These are phyloP conservation scores for Ustilago loliicola DNA, from an alignment of 1,284 basidiomycete species.

Conservation along the genomic window DNA sequence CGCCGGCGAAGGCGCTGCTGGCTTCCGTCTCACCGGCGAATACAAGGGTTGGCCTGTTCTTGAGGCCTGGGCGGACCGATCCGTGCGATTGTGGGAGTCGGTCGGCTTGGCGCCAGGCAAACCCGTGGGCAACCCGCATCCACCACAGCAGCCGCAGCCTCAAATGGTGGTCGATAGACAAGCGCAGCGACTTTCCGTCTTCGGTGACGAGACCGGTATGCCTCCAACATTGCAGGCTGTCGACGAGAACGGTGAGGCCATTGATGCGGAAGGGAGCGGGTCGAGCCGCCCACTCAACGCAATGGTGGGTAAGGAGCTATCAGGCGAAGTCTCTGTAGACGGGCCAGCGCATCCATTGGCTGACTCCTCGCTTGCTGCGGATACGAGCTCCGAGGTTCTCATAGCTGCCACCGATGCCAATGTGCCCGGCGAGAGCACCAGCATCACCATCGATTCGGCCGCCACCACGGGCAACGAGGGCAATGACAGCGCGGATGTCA, in stretches of 20 bases:
- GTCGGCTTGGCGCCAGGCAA: conserved; percentile 56
- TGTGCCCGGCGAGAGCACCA: conserved; percentile 1
- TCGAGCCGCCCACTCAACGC: conserved; percentile 14
- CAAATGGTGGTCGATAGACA: conserved; percentile 36
- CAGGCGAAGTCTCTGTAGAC: conserved; percentile 32
- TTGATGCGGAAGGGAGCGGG: conserved; percentile 45
- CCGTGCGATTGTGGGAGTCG: conserved; percentile 62
- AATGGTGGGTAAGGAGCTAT: conserved; percentile 30
- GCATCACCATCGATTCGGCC: conserved; percentile 1
- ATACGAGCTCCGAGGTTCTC: conserved; percentile 37
- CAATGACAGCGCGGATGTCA: conserved; percentile 20
- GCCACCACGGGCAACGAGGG: neutral
- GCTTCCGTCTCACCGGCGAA: conserved; percentile 62
- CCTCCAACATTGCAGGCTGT: conserved; percentile 29
- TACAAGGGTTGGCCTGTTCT: conserved; percentile 68
- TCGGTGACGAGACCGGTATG: conserved; percentile 34
- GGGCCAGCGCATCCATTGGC: conserved; percentile 46
- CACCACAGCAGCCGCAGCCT: conserved; percentile 30
- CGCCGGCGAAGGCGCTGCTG: conserved; percentile 60
- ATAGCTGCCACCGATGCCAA: conserved; percentile 28
- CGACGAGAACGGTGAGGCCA: conserved; percentile 50
- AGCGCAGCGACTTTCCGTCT: conserved; percentile 34
- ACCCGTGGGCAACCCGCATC: conserved; percentile 41
- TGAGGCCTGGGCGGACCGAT: conserved; percentile 69
- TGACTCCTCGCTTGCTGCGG: conserved; percentile 30